Conservation (phyloP, 1,139 yeast species). For the Ogataea hybrid region DNA sequence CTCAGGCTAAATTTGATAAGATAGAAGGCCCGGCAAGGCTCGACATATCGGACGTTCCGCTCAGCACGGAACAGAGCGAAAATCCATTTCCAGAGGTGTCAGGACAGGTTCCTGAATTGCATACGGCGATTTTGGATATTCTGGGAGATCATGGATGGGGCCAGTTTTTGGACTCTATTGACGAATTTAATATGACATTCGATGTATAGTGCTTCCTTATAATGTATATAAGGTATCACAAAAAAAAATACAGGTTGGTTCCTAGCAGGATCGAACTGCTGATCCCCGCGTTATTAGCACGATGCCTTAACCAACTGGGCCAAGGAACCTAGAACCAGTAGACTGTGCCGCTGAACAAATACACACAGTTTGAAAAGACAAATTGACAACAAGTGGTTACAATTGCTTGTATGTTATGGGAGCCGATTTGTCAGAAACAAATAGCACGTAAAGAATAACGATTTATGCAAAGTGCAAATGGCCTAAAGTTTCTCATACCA, state of each 20-base stretch:
- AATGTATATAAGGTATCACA: no score
- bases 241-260: slow-evolving; percentile 43
- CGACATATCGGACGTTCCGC: no score
- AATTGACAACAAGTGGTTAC: no score
- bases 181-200: slow-evolving; percentile 24
- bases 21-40: no score
- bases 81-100: neutral
- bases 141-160: slow-evolving; percentile 31
- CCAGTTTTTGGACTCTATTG: slow-evolving; percentile 28
- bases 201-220: slow-evolving; percentile 13
- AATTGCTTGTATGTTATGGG: no score
- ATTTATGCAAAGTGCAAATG: no score
- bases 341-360: neutral
- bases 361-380: neutral
- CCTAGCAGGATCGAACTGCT: slow-evolving; percentile 88
- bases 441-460: no score
- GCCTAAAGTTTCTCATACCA: no score
- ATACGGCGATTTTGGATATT: slow-evolving; percentile 26
- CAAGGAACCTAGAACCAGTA: slow-evolving; percentile 55
- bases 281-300: slow-evolving; percentile 86
- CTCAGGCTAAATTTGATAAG: neutral
- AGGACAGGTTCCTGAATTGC: slow-evolving; percentile 7
- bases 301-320: slow-evolving; percentile 92
- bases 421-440: no score
- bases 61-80: neutral